A percentile compares a stretch with the other conserved stretches of the same genome.
Conservation (phyloP, 225 moss, liverwort and hornwort species). For the Pseudoscleropodium purum region DNA sequence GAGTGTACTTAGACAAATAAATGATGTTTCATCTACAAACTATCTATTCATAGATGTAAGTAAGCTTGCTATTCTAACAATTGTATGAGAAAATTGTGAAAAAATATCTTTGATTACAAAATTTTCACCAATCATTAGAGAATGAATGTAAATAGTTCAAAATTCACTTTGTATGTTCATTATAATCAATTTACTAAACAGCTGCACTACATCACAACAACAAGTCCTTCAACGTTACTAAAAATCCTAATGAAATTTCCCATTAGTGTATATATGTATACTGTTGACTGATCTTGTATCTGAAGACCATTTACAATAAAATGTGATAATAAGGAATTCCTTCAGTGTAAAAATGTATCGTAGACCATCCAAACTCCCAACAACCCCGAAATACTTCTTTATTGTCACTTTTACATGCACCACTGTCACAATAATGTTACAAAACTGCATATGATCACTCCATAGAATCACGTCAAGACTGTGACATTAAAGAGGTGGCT, state of each 20-base stretch:
- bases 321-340: not conserved
- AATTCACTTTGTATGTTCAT: not conserved
- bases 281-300: not conserved
- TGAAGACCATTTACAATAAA: not conserved
- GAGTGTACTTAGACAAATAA: not conserved
- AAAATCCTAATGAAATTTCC: not conserved
- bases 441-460: not conserved
- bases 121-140: not conserved
- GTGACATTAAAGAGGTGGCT: not conserved
- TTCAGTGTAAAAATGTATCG: not conserved
- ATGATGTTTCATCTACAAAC: not conserved
- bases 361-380: not conserved
- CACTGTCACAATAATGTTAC: not conserved
- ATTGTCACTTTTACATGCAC: not conserved
- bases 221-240: not conserved
- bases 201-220: not conserved
- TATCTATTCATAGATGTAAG: not conserved
- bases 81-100: not conserved
- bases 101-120: not conserved
- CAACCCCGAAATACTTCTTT: not conserved
- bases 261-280: too few species aligned
- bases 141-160: not conserved
- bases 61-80: fast-evolving
- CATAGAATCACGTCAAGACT: not conserved
- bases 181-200: too few species aligned